Percentiles rank a stretch among this genome's conserved stretches.
Evolutionary conservation across 768 basidiomycete genomes (phyloP).

Genomic region (Russula abietina): DNA sequence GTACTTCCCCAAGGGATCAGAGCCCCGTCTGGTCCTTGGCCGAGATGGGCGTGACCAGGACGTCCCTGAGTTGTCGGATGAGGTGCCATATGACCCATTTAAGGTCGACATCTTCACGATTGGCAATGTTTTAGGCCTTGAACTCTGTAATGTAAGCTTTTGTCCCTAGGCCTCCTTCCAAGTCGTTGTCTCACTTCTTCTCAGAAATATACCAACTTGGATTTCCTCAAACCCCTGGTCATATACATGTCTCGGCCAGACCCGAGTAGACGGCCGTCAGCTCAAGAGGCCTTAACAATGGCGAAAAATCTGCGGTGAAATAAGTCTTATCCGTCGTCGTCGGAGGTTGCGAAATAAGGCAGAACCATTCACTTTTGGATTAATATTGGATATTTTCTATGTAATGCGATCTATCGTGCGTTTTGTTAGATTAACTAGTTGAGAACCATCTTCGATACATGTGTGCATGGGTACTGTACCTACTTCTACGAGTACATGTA

Average conservation of each 20-base stretch:
- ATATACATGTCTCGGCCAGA: background rate
- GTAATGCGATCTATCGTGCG: background rate
- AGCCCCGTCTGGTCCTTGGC: background rate
- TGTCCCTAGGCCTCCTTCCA: background rate
- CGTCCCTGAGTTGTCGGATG: conserved; percentile 18
- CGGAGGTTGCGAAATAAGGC: background rate
- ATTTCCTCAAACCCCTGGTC: background rate
- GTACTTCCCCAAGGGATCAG: background rate
- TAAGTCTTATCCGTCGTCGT: background rate
- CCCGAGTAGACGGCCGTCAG: background rate
- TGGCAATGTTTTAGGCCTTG: conserved; percentile 1
- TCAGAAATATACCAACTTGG: conserved; percentile 5
- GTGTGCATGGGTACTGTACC: background rate
- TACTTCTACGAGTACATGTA: background rate
- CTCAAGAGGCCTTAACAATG: background rate
- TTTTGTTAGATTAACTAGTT: background rate
- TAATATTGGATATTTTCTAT: background rate
- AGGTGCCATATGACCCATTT: conserved; percentile 22
- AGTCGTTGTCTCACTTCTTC: background rate
- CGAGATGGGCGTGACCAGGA: conserved; percentile 10
- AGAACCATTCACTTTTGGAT: background rate
- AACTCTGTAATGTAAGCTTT: background rate
- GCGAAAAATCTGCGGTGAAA: background rate
- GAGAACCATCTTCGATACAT: background rate
- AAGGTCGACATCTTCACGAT: conserved; percentile 23